Percentiles rank a stretch among this genome's conserved stretches.
Conservation (phyloP, 331 rosid genomes). For the Prunus yedoensis region DNA sequence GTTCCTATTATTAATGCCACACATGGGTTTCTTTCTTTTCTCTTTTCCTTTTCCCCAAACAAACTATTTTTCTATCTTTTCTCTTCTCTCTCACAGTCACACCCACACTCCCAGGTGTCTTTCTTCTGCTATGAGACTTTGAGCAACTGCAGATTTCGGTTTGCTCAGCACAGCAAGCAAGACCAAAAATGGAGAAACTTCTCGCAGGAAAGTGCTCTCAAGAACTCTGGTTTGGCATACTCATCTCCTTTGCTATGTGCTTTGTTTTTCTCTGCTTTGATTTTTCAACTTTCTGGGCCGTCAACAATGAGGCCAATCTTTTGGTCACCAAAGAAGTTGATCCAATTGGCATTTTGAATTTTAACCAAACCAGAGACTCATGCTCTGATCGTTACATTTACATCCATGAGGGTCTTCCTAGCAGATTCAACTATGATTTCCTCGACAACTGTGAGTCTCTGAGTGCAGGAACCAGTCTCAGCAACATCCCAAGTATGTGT, state of each 20-base stretch:
- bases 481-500: conserved; percentile 63
- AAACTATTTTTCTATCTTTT: background rate
- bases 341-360: background rate
- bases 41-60: background rate
- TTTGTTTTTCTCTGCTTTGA: conserved; percentile 37
- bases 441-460: conserved; percentile 49
- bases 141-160: background rate
- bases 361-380: conserved; percentile 24
- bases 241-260: conserved; percentile 39
- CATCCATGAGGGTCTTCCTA: conserved; percentile 48
- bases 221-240: conserved; percentile 38
- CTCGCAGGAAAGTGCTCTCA: conserved; percentile 24
- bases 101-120: no score
- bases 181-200: conserved; percentile 42
- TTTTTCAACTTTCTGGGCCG: conserved; percentile 35
- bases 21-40: background rate
- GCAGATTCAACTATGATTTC: conserved; percentile 54
- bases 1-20: background rate
- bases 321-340: conserved; percentile 17
- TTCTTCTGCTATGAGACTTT: background rate
- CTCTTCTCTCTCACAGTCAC: no score
- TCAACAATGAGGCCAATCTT: conserved; percentile 23
- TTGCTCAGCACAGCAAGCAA: background rate
- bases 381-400: conserved; percentile 62
- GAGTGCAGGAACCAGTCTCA: conserved; percentile 19